These are phyloP conservation scores for Thalia dealbata DNA, from an alignment of 176 grass and related monocot species.

Conservation along the genomic window DNA sequence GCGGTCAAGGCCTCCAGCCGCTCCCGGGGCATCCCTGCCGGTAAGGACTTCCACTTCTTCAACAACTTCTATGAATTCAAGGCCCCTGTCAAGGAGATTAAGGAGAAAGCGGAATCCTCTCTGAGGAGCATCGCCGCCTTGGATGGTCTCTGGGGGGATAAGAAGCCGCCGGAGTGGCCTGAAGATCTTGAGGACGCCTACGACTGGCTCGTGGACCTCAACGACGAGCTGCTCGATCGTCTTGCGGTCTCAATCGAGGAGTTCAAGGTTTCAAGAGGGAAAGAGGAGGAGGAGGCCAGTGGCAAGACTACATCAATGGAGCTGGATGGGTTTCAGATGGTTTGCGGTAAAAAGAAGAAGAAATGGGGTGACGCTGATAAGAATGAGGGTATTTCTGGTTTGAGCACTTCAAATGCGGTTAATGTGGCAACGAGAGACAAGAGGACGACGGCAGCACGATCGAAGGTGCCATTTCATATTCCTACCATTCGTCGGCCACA, in stretches of 20 bases:
- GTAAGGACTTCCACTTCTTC: conserved; percentile 78
- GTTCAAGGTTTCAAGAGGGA: conserved; percentile 24
- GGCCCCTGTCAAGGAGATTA: conserved; percentile 35
- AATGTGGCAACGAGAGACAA: conserved; percentile 46
- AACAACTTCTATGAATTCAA: conserved; percentile 75
- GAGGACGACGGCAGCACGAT: conserved; percentile 17
- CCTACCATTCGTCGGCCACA: conserved; percentile 75
- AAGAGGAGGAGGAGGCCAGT: conserved; percentile 40
- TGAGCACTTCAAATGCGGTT: neutral
- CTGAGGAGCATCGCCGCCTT: conserved; percentile 14
- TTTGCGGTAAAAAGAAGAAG: conserved; percentile 46
- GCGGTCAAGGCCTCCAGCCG: conserved; percentile 31
- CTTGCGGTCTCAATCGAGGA: conserved; percentile 53
- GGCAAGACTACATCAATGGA: conserved; percentile 24
- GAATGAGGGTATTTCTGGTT: neutral
- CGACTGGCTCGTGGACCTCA: conserved; percentile 53
- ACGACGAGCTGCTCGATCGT: conserved; percentile 60
- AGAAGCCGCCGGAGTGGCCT: conserved; percentile 32
- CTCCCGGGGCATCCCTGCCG: conserved; percentile 25
- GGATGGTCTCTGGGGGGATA: conserved; percentile 22
- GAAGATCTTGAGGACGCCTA: conserved; percentile 50
- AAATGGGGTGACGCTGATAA: neutral
- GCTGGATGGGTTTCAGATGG: conserved; percentile 51
- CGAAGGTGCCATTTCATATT: conserved; percentile 65
- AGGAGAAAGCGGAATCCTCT: conserved; percentile 37